Base-by-base conservation (phyloP, 2,329 filamentous ascomycete species). In the Clarireedia homoeocarpa region DNA sequence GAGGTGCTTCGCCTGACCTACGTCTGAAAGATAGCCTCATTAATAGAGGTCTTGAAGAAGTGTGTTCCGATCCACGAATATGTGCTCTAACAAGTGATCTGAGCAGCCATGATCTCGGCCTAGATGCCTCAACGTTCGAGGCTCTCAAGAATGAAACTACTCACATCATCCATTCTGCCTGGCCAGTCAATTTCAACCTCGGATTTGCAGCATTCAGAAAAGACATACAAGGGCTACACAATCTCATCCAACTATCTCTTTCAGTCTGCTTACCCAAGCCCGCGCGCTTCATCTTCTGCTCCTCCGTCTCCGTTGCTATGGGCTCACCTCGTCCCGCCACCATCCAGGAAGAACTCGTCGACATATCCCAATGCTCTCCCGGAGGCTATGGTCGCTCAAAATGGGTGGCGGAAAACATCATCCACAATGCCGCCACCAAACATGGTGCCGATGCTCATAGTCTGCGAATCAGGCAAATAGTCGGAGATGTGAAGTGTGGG, bases 141-240 rank as follows among this genome's bases (percentile, higher is more conserved):
- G 59, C 65, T 14, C 59, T 76, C 1, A 54, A 46, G 6, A 38
- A 42, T 5, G 57, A 69, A 2, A 62, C 79, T 2, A 72, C 72
- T 0, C 62, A 67, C 6, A 71, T 79, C 10, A 75, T 81, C 34
- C 77, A 81, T 67, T 71, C 72, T 57, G 77, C 77, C 0, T 80
- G 78, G 78, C 69, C 75, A 0, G 78, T 81, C 27, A 81, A 82
- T 65, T 82, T 82, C 71, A 80, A 79, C 64, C 72, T 80, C 62
- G 68, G 68, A 1, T 69, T 81, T 0, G 67, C 70, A 1, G 75
- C 71, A 51, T 81, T 82, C 59, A 77, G 78, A 48, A 60, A 66
- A 14, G 53, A 59, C 20, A 71, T 82, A 23, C 65, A 63, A 1
- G 75, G 74, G 0, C 70, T 75, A 1, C 63, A 67, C 2, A 74